These are phyloP conservation scores for Coniochaeta ligniaria DNA, from an alignment of 2,329 filamentous ascomycete species.

Conservation along the genomic window DNA sequence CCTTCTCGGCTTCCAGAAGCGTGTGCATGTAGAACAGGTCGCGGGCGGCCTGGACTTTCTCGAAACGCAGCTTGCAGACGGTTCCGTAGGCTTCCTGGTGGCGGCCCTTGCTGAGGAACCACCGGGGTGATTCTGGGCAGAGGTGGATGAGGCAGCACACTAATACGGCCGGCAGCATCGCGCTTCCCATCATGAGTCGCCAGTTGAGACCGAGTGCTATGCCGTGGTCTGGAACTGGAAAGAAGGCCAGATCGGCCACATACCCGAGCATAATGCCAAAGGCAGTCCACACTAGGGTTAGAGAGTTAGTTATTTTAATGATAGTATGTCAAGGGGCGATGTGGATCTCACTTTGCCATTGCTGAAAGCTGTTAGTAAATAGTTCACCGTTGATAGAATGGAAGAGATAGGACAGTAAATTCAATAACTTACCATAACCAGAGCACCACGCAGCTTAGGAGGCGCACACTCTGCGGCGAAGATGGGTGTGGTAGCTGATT, in stretches of 20 bases:
- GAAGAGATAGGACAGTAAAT: too few relatives aligned
- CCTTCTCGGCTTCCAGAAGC: slow-evolving; percentile 49
- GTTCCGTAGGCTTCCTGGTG: slow-evolving; percentile 38
- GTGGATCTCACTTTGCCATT: slow-evolving; percentile 21
- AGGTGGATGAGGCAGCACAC: slow-evolving; percentile 42
- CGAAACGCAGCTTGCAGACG: slow-evolving; percentile 38
- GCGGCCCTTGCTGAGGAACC: slow-evolving; percentile 41
- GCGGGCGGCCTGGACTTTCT: slow-evolving; percentile 46
- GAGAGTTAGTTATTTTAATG: too few relatives aligned
- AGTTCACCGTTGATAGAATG: background rate
- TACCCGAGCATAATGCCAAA: slow-evolving; percentile 49
- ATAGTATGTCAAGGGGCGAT: too few relatives aligned
- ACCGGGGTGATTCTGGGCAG: slow-evolving; percentile 41
- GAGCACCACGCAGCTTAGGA: slow-evolving; percentile 54
- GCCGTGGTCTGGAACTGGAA: slow-evolving; percentile 42
- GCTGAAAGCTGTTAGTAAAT: slow-evolving; percentile 5
- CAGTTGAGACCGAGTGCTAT: slow-evolving; percentile 52
- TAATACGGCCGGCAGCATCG: slow-evolving; percentile 53
- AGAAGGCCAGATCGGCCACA: slow-evolving; percentile 54
- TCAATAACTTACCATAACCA: slow-evolving; percentile 49
- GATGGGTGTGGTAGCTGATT: slow-evolving; percentile 61
- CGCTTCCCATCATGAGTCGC: slow-evolving; percentile 63
- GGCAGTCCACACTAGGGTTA: slow-evolving; percentile 31
- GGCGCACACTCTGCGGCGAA: slow-evolving; percentile 64
- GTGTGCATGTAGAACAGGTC: slow-evolving; percentile 51